Percentiles rank a stretch among this genome's conserved stretches.
These are phyloP conservation scores for Rehmannia glutinosa DNA, from an alignment of 257 asterid genomes.

Conservation along the genomic window DNA sequence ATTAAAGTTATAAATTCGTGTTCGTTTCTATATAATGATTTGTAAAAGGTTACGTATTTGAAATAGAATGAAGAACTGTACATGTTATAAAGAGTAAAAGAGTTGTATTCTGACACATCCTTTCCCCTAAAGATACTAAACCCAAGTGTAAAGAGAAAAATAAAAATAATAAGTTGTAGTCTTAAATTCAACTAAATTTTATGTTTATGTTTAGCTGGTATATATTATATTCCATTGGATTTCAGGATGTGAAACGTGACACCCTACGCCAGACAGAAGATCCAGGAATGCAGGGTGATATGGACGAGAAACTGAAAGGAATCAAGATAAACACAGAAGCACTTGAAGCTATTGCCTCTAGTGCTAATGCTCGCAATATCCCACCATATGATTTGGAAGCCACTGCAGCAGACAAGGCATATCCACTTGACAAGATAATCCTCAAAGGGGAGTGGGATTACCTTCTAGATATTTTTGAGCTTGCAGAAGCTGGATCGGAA, in stretches of 20 bases:
- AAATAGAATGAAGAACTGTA: neutral
- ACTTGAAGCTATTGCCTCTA: constrained; percentile 30
- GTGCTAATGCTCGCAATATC: constrained; percentile 35
- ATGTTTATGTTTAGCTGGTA: neutral
- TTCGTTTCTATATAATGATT: neutral
- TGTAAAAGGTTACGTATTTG: neutral
- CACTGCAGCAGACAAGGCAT: constrained; percentile 49
- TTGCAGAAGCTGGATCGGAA: constrained; percentile 33
- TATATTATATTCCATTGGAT: neutral
- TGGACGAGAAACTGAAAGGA: constrained; percentile 38
- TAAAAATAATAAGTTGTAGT: neutral
- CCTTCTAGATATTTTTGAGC: constrained; percentile 56
- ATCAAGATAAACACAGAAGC: constrained; percentile 46
- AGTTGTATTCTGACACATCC: neutral
- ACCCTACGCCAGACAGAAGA: constrained; percentile 40
- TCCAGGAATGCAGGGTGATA: constrained; percentile 32
- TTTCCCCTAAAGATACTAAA: neutral
- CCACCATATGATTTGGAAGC: constrained; percentile 79
- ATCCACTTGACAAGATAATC: constrained; percentile 79
- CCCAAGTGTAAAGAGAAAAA: neutral
- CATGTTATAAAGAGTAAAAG: no score
- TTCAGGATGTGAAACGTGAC: constrained; percentile 47
- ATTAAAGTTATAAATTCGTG: neutral
- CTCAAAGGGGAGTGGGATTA: constrained; percentile 81
- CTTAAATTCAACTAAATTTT: neutral